Base-by-base conservation (phyloP, 108 stramenopile species). In the Discostella pseudostelligera region DNA sequence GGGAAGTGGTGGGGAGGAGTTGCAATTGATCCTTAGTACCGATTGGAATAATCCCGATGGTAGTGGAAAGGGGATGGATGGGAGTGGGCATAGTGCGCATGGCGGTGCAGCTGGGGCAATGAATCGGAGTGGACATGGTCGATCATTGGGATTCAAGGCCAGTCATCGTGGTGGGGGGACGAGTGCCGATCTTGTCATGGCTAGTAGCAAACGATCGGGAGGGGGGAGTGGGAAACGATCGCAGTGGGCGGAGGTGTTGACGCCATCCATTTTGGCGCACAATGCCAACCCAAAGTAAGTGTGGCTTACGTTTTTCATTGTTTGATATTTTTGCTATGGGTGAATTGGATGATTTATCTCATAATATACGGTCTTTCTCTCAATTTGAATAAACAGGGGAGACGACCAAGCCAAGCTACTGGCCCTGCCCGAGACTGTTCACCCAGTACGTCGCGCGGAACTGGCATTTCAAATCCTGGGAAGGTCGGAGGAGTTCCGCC, bases 401-500 rank as follows among this genome's bases (percentile, higher is more conserved):
- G 90, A 90, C 19, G 93, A 94, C 59, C 87, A 94, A 70, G 70
- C 54, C 9, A 90, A 86, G 43, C 73, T 94, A 17, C 24, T 88
- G 32, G 74, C 65, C 14, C 75, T 94, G 7, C 86, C 93, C 0
- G 93, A 94, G 72, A 88, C 90, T 7, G 93, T 94, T 9, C 90
- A 94, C 60, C 93, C 93, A 6, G 93, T 94, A 1, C 79, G 93
- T 55, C 79, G 93, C 53, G 93, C 93, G 0, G 93, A 94, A 78
- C 63, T 84, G 29, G 93, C 93, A 10, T 94, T 88, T 70, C 83
- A 78, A 44, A 78, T 94, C 20, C 56, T 94, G 56, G 88, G 93
- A 14, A 67, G 79, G 45, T 72, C 83, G 1, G 90, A 94, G 32
- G 93, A 94, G 69, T 94, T 94, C 56, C 83, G 87, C 17, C 75